Conservation (phyloP, 2,329 filamentous ascomycete genomes). For the Trichophyton mentagrophytes region DNA sequence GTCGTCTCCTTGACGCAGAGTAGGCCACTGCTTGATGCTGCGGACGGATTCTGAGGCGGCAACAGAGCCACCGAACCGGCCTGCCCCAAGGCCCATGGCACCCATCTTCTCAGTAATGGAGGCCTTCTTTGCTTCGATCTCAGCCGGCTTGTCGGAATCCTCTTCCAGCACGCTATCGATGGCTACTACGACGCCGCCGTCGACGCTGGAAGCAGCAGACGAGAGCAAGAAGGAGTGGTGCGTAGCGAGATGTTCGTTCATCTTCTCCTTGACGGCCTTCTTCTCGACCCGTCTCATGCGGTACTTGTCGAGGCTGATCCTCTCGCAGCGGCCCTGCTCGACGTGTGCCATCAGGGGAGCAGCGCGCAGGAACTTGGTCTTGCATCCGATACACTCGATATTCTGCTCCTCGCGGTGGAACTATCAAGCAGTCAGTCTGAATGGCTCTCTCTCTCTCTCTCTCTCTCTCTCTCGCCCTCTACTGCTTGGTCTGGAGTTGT, state of each 20-base stretch:
- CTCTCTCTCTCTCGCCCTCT: background rate
- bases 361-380: slow-evolving; percentile 36
- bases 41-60: background rate
- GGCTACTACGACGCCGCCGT: slow-evolving; percentile 17
- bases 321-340: slow-evolving; percentile 39
- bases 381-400: slow-evolving; percentile 39
- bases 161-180: slow-evolving; percentile 8
- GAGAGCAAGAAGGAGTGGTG: slow-evolving; percentile 6
- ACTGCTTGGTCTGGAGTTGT: background rate
- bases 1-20: slow-evolving; percentile 1
- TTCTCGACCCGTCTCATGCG: slow-evolving; percentile 40
- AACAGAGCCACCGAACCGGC: background rate
- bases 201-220: slow-evolving; percentile 10
- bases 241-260: slow-evolving; percentile 10
- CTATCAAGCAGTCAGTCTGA: slow-evolving; percentile 20
- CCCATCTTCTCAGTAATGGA: slow-evolving; percentile 8
- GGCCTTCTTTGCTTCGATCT: slow-evolving; percentile 7
- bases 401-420: slow-evolving; percentile 38
- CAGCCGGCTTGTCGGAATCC: slow-evolving; percentile 14
- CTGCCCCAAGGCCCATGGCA: background rate
- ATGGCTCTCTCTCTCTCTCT: background rate
- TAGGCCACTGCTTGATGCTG: slow-evolving; percentile 19
- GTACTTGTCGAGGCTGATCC: slow-evolving; percentile 34
- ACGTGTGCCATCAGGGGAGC: slow-evolving; percentile 42
- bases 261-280: slow-evolving; percentile 30